Conservation (phyloP, 257 asterid species). For the Nicotiana otophora region DNA sequence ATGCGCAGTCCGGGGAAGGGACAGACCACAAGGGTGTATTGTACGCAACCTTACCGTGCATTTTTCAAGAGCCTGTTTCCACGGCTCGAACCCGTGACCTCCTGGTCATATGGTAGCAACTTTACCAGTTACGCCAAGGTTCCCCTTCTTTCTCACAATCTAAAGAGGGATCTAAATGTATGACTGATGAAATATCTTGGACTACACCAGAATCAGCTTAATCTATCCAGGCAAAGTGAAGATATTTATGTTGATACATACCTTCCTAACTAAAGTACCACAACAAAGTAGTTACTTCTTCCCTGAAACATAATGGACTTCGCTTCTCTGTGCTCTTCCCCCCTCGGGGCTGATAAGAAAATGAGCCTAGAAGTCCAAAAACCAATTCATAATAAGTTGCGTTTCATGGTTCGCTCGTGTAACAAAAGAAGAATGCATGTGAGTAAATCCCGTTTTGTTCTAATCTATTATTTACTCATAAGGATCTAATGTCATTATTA, state of each 20-base stretch:
- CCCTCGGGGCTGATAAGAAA: not conserved
- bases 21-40: too few relatives aligned
- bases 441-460: not conserved
- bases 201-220: not conserved
- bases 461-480: not conserved
- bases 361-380: not conserved
- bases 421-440: not conserved
- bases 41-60: too few relatives aligned
- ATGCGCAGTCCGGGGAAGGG: too few relatives aligned
- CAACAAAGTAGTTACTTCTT: not conserved
- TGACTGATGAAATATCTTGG: not conserved
- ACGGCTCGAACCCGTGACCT: too few relatives aligned
- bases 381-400: not conserved
- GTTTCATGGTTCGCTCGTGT: not conserved
- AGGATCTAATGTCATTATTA: not conserved
- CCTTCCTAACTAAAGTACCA: not conserved
- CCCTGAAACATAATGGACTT: slow-evolving; percentile 7
- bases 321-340: not conserved
- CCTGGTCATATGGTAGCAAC: too few relatives aligned
- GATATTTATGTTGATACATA: not conserved
- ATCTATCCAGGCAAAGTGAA: not conserved
- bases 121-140: too few relatives aligned
- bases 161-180: not conserved
- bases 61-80: too few relatives aligned
- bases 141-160: not conserved